Conservation (phyloP, 169 alveolate genomes). For the Plasmodium inui region DNA sequence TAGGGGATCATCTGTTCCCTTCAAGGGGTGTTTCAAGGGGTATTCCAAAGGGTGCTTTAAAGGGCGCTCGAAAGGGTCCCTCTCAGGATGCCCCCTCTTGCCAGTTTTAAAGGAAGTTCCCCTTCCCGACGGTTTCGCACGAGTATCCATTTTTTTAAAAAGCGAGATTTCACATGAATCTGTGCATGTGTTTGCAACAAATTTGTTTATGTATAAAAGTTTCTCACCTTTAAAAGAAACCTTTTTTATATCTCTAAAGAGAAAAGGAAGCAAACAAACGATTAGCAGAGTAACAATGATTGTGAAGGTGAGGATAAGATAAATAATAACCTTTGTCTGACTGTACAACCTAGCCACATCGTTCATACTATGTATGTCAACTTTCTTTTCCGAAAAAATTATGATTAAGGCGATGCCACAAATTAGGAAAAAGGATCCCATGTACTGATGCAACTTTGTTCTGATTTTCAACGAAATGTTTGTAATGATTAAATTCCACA, state of each 20-base stretch:
- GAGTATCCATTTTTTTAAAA: slow-evolving; percentile 4
- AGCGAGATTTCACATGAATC: slow-evolving; percentile 4
- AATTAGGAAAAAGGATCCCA: slow-evolving; percentile 56
- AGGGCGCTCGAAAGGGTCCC: background rate
- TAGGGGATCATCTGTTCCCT: background rate
- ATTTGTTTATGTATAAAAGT: slow-evolving; percentile 4
- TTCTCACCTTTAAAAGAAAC: background rate
- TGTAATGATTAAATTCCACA: slow-evolving; percentile 62
- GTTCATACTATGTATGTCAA: slow-evolving; percentile 33
- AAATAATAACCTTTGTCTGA: slow-evolving; percentile 38
- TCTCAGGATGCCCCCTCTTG: background rate
- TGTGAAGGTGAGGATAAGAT: slow-evolving; percentile 1
- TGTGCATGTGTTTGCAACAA: background rate
- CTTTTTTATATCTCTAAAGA: slow-evolving; percentile 3
- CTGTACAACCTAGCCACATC: slow-evolving; percentile 33
- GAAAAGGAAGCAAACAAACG: slow-evolving; percentile 30
- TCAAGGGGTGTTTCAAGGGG: background rate
- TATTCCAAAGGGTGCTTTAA: background rate
- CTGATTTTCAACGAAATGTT: slow-evolving; percentile 47
- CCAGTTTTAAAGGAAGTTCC: background rate
- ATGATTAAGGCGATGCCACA: slow-evolving; percentile 54
- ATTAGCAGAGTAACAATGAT: slow-evolving; percentile 10
- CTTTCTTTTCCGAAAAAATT: slow-evolving; percentile 59
- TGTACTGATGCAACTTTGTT: slow-evolving; percentile 56
- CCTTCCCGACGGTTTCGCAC: background rate